phyloP scores from a whole-genome alignment of 306 rosid genomes.

The Sindora glabra region DNA sequence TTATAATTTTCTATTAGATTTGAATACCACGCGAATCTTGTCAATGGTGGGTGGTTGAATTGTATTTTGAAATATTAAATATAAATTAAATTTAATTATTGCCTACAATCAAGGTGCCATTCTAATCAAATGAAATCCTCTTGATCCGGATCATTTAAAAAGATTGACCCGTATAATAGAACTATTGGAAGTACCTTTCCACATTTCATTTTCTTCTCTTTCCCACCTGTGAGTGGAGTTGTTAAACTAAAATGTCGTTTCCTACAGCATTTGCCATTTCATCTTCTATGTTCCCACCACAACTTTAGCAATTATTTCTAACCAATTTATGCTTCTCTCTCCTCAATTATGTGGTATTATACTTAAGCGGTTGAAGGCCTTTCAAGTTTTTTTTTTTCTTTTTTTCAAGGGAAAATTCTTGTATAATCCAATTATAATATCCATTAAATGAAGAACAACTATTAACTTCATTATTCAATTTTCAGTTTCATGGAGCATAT shows the following conservation, averaged over 20 bases:
- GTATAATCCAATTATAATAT: no score
- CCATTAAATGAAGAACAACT: no score
- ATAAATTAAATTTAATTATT: neutral
- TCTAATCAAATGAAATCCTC: slow-evolving; percentile 5
- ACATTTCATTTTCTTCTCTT: neutral
- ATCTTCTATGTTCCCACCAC: neutral
- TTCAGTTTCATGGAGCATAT: no score
- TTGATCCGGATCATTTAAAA: neutral
- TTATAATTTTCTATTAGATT: no score
- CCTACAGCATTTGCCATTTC: neutral
- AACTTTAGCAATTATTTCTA: neutral
- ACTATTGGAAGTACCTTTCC: neutral
- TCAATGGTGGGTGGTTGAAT: neutral
- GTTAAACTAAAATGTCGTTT: slow-evolving; percentile 13
- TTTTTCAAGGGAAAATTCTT: no score
- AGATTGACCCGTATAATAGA: neutral
- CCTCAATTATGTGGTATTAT: neutral
- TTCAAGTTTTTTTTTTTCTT: neutral
- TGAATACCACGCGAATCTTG: no score
- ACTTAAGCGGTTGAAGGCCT: neutral
- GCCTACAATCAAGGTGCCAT: neutral
- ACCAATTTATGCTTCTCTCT: neutral
- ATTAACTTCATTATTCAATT: no score
- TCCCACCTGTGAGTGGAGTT: neutral
- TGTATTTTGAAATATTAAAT: neutral